A percentile compares a stretch with the other conserved stretches of the same genome.
These are phyloP conservation scores for Maudiozyma serrabonitensis DNA, from an alignment of 805 yeast species.

Conservation along the genomic window DNA sequence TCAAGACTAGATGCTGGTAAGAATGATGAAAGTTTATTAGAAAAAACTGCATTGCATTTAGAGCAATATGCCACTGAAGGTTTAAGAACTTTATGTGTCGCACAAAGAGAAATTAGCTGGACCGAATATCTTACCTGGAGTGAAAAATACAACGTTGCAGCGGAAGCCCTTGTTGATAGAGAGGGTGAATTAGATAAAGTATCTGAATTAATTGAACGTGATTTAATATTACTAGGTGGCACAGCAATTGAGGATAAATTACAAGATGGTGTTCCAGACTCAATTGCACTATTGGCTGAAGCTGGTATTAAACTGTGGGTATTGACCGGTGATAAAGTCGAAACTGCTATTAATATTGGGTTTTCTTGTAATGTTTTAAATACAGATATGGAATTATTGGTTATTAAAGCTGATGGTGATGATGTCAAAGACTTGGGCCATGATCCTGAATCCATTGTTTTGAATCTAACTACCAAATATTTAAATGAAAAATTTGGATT, in stretches of 20 bases:
- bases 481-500: constrained; percentile 48
- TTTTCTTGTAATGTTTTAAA: constrained; percentile 73
- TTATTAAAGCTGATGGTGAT: constrained; percentile 41
- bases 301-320: constrained; percentile 88
- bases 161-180: constrained; percentile 53
- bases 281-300: constrained; percentile 55
- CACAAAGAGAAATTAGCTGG: constrained; percentile 59
- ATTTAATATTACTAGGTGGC: constrained; percentile 62
- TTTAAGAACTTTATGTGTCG: constrained; percentile 72
- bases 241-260: constrained; percentile 82
- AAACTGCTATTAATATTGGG: constrained; percentile 82
- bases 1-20: constrained; percentile 43
- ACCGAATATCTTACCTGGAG: constrained; percentile 55
- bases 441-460: constrained; percentile 35
- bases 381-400: constrained; percentile 65
- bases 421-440: constrained; percentile 38
- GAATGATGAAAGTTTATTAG: constrained; percentile 39
- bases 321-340: constrained; percentile 80
- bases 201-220: constrained; percentile 63
- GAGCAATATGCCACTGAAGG: constrained; percentile 81
- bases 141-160: constrained; percentile 50
- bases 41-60: constrained; percentile 59
- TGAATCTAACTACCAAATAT: constrained; percentile 41
- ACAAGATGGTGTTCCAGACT: constrained; percentile 82
- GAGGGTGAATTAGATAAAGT: constrained; percentile 66